Evolutionary conservation across 192 early-diverging fungal genomes (phyloP), one percentile per base, ranked within the genome.

Genomic region (Linnemannia elongata): DNA sequence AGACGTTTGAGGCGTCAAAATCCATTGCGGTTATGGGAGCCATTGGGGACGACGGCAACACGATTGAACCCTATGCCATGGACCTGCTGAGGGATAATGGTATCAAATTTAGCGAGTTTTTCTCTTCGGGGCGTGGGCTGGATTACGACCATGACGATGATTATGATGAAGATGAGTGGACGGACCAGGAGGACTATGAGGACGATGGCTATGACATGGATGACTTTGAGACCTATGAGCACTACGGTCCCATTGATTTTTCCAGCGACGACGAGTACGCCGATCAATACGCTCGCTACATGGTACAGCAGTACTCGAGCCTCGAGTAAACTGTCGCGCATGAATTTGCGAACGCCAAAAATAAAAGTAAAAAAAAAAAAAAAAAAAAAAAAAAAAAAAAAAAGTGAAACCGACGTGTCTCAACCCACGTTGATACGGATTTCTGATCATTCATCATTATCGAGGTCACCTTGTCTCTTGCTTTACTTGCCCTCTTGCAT

Each of bases 1-100:
- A 79, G 70, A 66, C 60, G 22, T 60, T 82, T 47, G 79, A 81
- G 35, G 79, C 72, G 6, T 30, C 45, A 47, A 17, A 4, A 18
- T 13, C 35, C 7, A 13, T 49, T 5, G 27, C 6, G 10, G n/a
- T 30, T 74, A n/a, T 35, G 41, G 72, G 27, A n/a, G 17, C 18
- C 72, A 12, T 33, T 41, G 27, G 27, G 22, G 45, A 47, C 15
- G 72, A 42, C 12, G 44, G 27, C 8, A 22, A 15, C 33, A 22
- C 49, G 30, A 3, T 49, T 22, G 44, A 74, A 30, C 42, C 41
- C 44, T 49, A 18, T 15, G 45, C 17, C 3, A 47, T 33, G 45
- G 42, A 74, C 8, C 22, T 74, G 22, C 30, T 66, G 60, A 66
- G 13, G 60, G 30, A 66, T 27, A 3, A 33, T 15, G 79, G 30